Conservation (phyloP, 805 yeast species). For the Komagataella pastoris region DNA sequence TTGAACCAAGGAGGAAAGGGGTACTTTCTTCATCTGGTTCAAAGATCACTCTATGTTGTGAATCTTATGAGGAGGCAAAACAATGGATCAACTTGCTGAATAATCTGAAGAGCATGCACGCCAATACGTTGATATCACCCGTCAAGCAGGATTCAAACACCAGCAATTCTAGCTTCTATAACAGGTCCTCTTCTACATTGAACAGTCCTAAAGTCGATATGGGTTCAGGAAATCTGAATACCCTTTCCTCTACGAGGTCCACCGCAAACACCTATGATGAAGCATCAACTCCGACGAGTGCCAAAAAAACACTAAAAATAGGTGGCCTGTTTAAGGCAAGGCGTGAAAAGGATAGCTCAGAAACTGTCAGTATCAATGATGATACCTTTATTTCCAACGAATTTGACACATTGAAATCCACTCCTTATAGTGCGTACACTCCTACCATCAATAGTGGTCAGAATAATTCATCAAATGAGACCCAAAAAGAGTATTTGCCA, state of each 20-base stretch:
- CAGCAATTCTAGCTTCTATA: background rate
- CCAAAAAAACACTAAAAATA: constrained; percentile 3
- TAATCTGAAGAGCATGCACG: constrained; percentile 1
- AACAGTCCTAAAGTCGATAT: constrained; percentile 1
- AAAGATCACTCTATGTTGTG: constrained; percentile 51
- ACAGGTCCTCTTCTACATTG: background rate
- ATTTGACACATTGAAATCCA: background rate
- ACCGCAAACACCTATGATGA: background rate
- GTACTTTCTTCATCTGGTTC: constrained; percentile 17
- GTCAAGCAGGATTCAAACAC: background rate
- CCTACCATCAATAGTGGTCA: background rate
- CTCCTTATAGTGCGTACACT: constrained; percentile 1
- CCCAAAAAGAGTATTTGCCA: constrained; percentile 7
- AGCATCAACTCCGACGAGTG: background rate
- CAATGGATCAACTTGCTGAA: constrained; percentile 11
- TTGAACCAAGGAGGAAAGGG: constrained; percentile 16
- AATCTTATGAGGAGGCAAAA: constrained; percentile 48
- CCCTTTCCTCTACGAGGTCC: background rate
- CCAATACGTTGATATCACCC: background rate
- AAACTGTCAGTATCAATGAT: background rate
- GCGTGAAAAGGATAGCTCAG: background rate
- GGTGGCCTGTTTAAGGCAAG: constrained; percentile 4
- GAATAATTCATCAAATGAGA: constrained; percentile 2
- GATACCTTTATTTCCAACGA: background rate
- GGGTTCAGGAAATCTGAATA: background rate